A percentile compares a stretch with the other conserved stretches of the same genome.
Conservation (phyloP, 2,329 filamentous ascomycete species). For the Pezizomycotina sp. region DNA sequence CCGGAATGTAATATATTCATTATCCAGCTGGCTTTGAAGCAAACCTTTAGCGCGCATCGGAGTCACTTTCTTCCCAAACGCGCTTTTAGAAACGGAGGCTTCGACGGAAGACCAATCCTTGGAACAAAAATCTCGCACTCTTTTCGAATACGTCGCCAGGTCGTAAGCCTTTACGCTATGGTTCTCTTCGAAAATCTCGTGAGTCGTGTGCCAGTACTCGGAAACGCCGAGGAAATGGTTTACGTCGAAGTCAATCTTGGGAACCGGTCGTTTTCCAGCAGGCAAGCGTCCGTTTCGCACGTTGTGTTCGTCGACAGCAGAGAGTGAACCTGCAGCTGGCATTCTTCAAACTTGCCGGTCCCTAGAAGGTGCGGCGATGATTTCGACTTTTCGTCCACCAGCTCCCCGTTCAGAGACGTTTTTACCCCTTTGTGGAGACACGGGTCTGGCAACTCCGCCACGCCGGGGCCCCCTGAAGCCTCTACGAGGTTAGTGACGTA, state of each 20-base stretch:
- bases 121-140: constrained; percentile 70
- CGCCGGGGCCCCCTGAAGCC: constrained; percentile 41
- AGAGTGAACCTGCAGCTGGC: constrained; percentile 64
- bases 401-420: constrained; percentile 53
- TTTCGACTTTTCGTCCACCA: constrained; percentile 26
- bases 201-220: constrained; percentile 97
- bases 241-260: constrained; percentile 87
- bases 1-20: constrained; percentile 94
- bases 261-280: constrained; percentile 80
- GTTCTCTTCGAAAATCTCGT: constrained; percentile 71
- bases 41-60: constrained; percentile 63
- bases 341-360: constrained; percentile 75
- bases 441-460: constrained; percentile 65
- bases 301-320: constrained; percentile 68
- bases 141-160: constrained; percentile 70
- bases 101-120: constrained; percentile 67
- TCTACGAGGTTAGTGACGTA: constrained; percentile 66
- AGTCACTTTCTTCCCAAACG: constrained; percentile 61
- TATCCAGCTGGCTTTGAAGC: constrained; percentile 96
- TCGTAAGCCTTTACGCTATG: constrained; percentile 71
- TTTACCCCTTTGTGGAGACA: constrained; percentile 68
- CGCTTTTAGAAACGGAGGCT: constrained; percentile 44
- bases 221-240: constrained; percentile 97
- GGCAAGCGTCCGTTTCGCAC: constrained; percentile 67
- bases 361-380: constrained; percentile 46